Percentiles rank a stretch among this genome's conserved stretches.
phyloP scores from a whole-genome alignment of 257 asterid species.

The Solanum rostratum region DNA sequence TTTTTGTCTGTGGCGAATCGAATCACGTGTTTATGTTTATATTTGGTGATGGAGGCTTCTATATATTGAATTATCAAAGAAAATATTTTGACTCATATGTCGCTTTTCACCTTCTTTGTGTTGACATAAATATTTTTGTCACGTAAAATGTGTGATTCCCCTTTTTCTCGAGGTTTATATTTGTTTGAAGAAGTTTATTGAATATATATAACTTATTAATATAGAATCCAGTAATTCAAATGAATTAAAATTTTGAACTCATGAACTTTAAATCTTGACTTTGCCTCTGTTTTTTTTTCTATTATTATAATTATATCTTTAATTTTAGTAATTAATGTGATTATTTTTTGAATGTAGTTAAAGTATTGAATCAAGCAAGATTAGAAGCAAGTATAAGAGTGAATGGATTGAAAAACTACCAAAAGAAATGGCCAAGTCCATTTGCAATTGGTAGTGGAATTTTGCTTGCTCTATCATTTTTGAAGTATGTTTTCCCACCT shows the following conservation, averaged over 20 bases:
- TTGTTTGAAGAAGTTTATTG: too few species aligned
- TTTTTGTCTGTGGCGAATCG: too few species aligned
- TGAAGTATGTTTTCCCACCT: conserved; percentile 38
- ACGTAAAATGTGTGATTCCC: too few species aligned
- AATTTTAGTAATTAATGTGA: too few species aligned
- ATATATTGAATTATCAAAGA: not conserved
- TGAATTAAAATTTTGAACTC: too few species aligned
- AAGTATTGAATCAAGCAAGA: conserved; percentile 63
- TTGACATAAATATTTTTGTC: not conserved
- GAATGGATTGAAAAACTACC: conserved; percentile 22
- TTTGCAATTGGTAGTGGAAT: conserved; percentile 48
- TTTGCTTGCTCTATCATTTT: conserved; percentile 39
- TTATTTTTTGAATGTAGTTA: conserved; percentile 24
- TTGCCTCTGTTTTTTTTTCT: too few species aligned
- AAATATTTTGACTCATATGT: not conserved
- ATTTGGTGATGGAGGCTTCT: not conserved
- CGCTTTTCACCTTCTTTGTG: not conserved
- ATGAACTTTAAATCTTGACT: too few species aligned
- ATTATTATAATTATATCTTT: too few species aligned
- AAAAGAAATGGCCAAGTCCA: conserved; percentile 72
- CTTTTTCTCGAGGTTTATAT: too few species aligned
- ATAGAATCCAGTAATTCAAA: too few species aligned
- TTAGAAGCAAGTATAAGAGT: conserved; percentile 57
- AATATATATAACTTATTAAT: too few species aligned
- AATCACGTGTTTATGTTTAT: too few species aligned